Conservation (phyloP, 495 filamentous ascomycete species). For the Arthonia radiata region DNA sequence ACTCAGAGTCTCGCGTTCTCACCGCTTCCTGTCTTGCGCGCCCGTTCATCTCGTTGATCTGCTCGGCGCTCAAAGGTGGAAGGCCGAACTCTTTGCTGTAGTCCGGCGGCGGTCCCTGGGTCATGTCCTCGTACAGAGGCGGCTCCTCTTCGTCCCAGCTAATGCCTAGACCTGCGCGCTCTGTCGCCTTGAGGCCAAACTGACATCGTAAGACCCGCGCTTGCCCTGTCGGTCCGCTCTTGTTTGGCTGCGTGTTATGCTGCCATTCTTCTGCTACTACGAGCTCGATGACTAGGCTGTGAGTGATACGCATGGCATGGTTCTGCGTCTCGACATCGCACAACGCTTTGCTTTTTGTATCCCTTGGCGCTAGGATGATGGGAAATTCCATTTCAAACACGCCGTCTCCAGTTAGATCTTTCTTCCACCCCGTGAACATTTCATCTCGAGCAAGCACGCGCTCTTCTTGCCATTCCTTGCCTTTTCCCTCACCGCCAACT, state of each 20-base stretch:
- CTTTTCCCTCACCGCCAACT: constrained; percentile 47
- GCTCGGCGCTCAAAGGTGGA: no score
- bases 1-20: no score
- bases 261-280: constrained; percentile 84
- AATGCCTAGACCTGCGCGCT: constrained; percentile 69
- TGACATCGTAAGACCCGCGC: constrained; percentile 86
- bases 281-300: constrained; percentile 76
- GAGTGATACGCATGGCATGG: constrained; percentile 52
- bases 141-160: constrained; percentile 95
- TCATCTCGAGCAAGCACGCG: constrained; percentile 52
- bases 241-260: constrained; percentile 37
- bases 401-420: constrained; percentile 55
- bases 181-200: constrained; percentile 57
- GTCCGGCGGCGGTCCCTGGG: constrained; percentile 65
- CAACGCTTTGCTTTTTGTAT: no score
- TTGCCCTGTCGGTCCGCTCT: constrained; percentile 66
- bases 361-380: constrained; percentile 33
- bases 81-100: no score
- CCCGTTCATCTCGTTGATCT: no score
- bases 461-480: constrained; percentile 49
- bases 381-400: constrained; percentile 61
- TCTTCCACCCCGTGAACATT: constrained; percentile 79
- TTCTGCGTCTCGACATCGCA: constrained; percentile 64
- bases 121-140: constrained; percentile 85
- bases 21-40: no score